Evolutionary conservation across 2,329 filamentous ascomycete species (phyloP).

Genomic region (Cladosporium sp.): DNA sequence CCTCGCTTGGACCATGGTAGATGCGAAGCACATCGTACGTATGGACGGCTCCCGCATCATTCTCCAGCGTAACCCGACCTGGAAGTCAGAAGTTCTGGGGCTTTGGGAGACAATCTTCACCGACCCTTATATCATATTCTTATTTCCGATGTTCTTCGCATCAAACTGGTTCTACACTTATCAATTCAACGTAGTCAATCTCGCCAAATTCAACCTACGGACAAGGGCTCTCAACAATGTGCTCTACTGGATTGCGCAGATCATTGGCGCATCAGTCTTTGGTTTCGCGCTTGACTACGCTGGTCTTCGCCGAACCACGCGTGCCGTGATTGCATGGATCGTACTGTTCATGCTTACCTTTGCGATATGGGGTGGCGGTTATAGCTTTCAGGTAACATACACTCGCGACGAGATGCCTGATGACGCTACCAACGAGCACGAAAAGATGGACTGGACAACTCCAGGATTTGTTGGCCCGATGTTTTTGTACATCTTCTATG

Average conservation of each 20-base stretch:
- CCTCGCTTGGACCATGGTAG: constrained; percentile 68
- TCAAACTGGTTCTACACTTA: constrained; percentile 82
- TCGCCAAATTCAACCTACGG: constrained; percentile 69
- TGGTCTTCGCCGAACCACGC: constrained; percentile 60
- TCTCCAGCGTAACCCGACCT: constrained; percentile 86
- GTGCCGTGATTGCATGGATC: constrained; percentile 65
- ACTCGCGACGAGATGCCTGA: constrained; percentile 39
- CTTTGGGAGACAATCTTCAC: constrained; percentile 70
- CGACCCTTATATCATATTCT: constrained; percentile 70
- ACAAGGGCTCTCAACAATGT: constrained; percentile 73
- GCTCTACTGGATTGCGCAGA: constrained; percentile 74
- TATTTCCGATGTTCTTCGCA: constrained; percentile 81
- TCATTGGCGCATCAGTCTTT: constrained; percentile 71
- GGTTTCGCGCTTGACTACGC: constrained; percentile 68
- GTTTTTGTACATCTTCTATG: constrained; percentile 89
- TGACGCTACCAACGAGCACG: constrained; percentile 20
- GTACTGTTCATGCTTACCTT: constrained; percentile 70
- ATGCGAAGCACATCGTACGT: constrained; percentile 72
- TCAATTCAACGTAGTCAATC: constrained; percentile 74
- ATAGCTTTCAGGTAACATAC: constrained; percentile 70
- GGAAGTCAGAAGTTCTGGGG: constrained; percentile 75
- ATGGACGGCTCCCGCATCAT: constrained; percentile 77
- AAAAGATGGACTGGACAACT: constrained; percentile 64
- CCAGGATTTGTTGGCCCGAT: constrained; percentile 72
- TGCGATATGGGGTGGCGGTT: constrained; percentile 79